Evolutionary conservation across 257 asterid genomes (phyloP).

Genomic region (Avicennia marina): DNA sequence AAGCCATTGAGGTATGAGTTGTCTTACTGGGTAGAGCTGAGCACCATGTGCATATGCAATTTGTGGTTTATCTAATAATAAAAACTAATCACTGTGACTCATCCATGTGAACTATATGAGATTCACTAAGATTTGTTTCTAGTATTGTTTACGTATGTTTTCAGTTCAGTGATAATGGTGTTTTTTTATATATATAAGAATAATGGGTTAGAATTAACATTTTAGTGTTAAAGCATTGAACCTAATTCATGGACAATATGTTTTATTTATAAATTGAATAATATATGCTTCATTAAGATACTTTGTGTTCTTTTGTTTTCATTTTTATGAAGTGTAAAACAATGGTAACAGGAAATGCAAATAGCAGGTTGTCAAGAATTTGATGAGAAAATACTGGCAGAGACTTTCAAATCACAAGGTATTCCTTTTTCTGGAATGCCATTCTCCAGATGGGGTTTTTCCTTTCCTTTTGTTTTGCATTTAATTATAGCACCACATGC

Average conservation of each 20-base stretch:
- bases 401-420: conserved; percentile 80
- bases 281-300: conserved; percentile 3
- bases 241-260: too few relatives aligned
- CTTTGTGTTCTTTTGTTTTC: not conserved
- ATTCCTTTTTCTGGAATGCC: conserved; percentile 14
- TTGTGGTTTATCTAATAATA: not conserved
- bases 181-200: too few relatives aligned
- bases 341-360: conserved; percentile 62
- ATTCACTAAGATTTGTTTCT: too few relatives aligned
- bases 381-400: conserved; percentile 57
- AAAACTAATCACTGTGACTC: too few relatives aligned
- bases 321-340: conserved; percentile 12
- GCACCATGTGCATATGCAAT: not conserved
- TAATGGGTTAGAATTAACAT: too few relatives aligned
- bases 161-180: too few relatives aligned
- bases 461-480: too few relatives aligned
- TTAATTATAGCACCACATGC: too few relatives aligned
- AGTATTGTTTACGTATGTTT: too few relatives aligned
- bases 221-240: too few relatives aligned
- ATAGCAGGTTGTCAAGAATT: conserved; percentile 48
- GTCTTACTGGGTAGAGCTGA: not conserved
- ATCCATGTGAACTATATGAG: too few relatives aligned
- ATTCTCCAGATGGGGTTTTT: not conserved
- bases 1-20: conserved; percentile 59
- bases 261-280: too few relatives aligned